phyloP scores from a whole-genome alignment of 2,329 filamentous ascomycete species.

The Dryadomyces sulphureus region DNA sequence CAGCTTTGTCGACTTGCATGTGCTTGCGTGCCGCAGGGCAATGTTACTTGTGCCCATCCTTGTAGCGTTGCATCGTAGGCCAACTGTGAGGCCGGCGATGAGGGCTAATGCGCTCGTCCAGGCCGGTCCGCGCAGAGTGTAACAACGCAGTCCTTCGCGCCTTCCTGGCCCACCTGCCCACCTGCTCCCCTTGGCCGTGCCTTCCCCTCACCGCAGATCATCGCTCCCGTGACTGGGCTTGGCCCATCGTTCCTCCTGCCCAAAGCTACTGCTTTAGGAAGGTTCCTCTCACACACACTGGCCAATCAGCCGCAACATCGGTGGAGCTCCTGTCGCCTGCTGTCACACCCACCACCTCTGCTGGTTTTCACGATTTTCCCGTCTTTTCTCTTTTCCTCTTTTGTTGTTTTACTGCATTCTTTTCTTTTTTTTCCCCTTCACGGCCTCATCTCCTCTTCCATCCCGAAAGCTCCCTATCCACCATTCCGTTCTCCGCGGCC shows the following conservation, averaged over 20 bases:
- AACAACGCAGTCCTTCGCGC: neutral
- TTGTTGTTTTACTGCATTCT: neutral
- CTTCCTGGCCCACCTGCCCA: neutral
- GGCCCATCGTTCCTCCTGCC: neutral
- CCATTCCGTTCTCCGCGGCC: neutral
- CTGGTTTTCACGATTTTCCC: neutral
- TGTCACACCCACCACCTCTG: neutral
- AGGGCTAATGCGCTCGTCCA: too few relatives aligned
- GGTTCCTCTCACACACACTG: neutral
- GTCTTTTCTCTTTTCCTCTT: too few relatives aligned
- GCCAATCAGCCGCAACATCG: neutral
- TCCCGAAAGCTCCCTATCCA: neutral
- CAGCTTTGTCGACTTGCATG: too few relatives aligned
- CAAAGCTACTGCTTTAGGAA: conserved; percentile 8
- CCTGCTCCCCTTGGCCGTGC: neutral
- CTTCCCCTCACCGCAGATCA: neutral
- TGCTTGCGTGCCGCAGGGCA: too few relatives aligned
- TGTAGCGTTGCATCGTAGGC: too few relatives aligned
- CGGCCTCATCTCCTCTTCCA: neutral
- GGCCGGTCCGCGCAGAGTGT: too few relatives aligned
- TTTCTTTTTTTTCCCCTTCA: neutral
- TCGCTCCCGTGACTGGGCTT: neutral
- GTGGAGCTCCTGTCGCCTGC: too few relatives aligned
- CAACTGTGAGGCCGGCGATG: too few relatives aligned
- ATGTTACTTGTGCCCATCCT: too few relatives aligned